Base-by-base conservation (phyloP, 345 rosid species). In the Eucalyptus curtisii region DNA sequence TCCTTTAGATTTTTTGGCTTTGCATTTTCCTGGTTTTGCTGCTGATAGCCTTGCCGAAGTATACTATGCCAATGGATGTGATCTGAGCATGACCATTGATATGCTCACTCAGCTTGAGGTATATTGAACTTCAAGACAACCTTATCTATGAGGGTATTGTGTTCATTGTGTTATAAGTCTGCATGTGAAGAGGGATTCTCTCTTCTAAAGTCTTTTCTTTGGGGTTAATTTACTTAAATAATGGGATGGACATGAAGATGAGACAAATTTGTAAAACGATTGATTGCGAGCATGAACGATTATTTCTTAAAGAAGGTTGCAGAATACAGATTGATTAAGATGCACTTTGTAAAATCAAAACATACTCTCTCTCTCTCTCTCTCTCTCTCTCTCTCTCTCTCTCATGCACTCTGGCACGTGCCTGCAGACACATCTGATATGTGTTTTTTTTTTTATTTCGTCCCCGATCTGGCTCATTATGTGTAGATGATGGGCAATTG, bases 91-190 rank as follows among this genome's bases (percentile, higher is more conserved):
- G 92, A 98, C 99, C 19, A 90, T 98, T 87, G 99, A 98, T 92
- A 98, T 97, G 97, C 99, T 98, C 87, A 98, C 96, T 89, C 99
- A 97, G 92, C 97, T 98, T 40, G 99, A 98, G 99, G 99, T 98
- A 94, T 81, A 68, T 42, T 7, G 47, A 76, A 76, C 84, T 76
- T 40, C 8, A 12, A 20, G 84, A 76, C 84, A 76, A 76, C 47
- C 84, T 76, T 40, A 40, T 76, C 84, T 76, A 22, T 76, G 84
- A 76, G 84, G 84, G 47, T 76, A 20, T 76, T 11, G 27, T 7
- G 3, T 76, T 12, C 84, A 12, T 25, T 20, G 47, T 76, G 27
- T 76, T 76, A 22, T 37, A 76, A 10, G 27, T 76, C 84, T 76
- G 84, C 84, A 20, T 20, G 47, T 40, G 84, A 40, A 42, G 47